Conservation (phyloP, 2,329 filamentous ascomycete species). For the Coniochaeta hoffmannii region DNA sequence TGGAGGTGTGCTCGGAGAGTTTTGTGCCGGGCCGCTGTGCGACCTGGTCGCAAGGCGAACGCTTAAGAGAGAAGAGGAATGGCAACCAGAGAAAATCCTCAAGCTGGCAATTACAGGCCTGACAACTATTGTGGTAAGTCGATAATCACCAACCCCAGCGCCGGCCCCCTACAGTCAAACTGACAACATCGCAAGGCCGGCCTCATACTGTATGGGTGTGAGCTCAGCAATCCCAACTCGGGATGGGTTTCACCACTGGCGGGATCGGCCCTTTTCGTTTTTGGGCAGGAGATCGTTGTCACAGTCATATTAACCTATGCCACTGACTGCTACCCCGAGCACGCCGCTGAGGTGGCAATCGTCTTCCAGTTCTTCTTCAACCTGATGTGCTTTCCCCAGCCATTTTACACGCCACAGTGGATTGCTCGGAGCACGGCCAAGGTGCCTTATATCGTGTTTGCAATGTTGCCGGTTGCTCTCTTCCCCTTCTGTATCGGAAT, state of each 20-base stretch:
- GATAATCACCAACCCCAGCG: neutral
- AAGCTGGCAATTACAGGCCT: slow-evolving; percentile 7
- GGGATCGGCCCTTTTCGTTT: slow-evolving; percentile 6
- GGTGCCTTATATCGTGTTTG: slow-evolving; percentile 10
- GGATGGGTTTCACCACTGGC: slow-evolving; percentile 6
- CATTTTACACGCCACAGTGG: slow-evolving; percentile 12
- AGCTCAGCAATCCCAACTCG: slow-evolving; percentile 4
- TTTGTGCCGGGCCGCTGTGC: slow-evolving; percentile 8
- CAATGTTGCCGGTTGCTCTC: slow-evolving; percentile 6
- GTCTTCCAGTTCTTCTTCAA: slow-evolving; percentile 14
- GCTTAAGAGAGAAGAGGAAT: slow-evolving; percentile 5
- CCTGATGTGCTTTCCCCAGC: slow-evolving; percentile 11
- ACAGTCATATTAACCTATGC: slow-evolving; percentile 13
- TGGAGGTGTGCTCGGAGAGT: slow-evolving; percentile 9
- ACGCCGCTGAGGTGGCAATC: slow-evolving; percentile 10
- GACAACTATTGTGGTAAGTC: slow-evolving; percentile 5
- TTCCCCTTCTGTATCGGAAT: slow-evolving; percentile 8
- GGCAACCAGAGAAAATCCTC: slow-evolving; percentile 9
- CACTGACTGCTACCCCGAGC: slow-evolving; percentile 11
- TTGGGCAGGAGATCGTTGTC: slow-evolving; percentile 10
- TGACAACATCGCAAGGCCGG: neutral
- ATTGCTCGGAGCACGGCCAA: slow-evolving; percentile 7
- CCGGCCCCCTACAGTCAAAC: neutral
- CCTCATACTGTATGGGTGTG: slow-evolving; percentile 9
- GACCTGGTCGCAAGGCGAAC: slow-evolving; percentile 10